Evolutionary conservation across 805 yeast genomes (phyloP).

Genomic region (Yarrowia porcina): DNA sequence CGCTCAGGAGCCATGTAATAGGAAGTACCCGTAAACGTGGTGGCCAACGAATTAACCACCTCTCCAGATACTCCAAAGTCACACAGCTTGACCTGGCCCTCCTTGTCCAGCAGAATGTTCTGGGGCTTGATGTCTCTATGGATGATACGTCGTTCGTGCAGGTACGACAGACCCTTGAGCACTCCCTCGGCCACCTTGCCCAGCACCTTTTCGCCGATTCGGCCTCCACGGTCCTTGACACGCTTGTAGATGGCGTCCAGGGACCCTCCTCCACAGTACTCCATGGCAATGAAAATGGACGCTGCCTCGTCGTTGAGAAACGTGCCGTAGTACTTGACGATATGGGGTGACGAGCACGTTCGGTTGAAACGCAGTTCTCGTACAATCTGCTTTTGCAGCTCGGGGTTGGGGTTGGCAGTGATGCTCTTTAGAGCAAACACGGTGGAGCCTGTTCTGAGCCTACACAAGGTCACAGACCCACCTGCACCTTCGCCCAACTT

Average conservation of each 20-base stretch:
- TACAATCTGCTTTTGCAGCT: constrained; percentile 81
- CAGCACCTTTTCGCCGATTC: constrained; percentile 88
- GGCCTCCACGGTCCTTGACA: constrained; percentile 68
- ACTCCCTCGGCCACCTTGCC: constrained; percentile 90
- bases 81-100: constrained; percentile 86
- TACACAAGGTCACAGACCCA: constrained; percentile 83
- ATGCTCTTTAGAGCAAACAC: constrained; percentile 82
- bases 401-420: constrained; percentile 75
- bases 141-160: constrained; percentile 82
- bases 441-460: constrained; percentile 52
- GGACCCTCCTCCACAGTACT: constrained; percentile 91
- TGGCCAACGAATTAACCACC: constrained; percentile 90
- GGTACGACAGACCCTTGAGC: constrained; percentile 75
- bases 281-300: constrained; percentile 93
- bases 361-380: constrained; percentile 88
- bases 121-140: constrained; percentile 97
- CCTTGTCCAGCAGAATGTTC: constrained; percentile 70
- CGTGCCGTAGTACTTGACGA: constrained; percentile 91
- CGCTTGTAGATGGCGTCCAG: constrained; percentile 85
- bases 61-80: constrained; percentile 98
- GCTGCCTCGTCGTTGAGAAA: constrained; percentile 72
- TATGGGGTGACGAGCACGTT: constrained; percentile 74
- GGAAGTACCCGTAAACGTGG: constrained; percentile 96
- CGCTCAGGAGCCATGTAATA: constrained; percentile 99
- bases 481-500: constrained; percentile 92